Base-by-base conservation (phyloP, 2,329 filamentous ascomycete genomes). In the Xylariaceae sp. region DNA sequence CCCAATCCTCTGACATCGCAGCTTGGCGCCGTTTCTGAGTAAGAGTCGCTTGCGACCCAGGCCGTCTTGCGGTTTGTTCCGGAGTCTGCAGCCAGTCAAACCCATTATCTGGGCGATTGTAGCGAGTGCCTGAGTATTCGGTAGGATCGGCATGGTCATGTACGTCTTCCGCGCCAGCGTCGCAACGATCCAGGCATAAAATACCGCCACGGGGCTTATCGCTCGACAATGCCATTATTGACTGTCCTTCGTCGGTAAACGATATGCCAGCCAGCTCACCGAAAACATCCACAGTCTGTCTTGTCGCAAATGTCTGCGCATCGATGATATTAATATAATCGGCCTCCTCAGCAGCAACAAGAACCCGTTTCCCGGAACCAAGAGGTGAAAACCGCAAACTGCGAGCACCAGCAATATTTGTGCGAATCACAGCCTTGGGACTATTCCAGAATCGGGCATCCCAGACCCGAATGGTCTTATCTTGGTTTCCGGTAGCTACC, bases 401-500 rank as follows among this genome's bases (percentile, higher is more conserved):
- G 17, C 87, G 76, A 0, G 81, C 81, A 16, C 83, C 80, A 2
- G 84, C 79, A 72, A 88, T 80, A 54, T 84, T 76, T 18, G 78
- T 78, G 32, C 74, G 68, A 18, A 90, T 67, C 9, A 74, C 75
- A 15, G 69, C 68, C 8, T 84, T 52, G 0, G 78, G 70, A 41
- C 73, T 66, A 34, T 65, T 72, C 82, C 84, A 87, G 40, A 76
- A 79, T 8, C 87, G 76, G 7, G 85, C 83, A 59, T 91, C 87
- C 81, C 84, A 90, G 37, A 91, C 79, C 49, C 81, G 79, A 50
- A 90, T 73, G 19, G 73, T 75, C 58, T 76, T 83, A 61, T 91
- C 87, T 61, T 91, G 86, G 47, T 83, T 84, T 17, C 82, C 86
- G 0, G 87, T 90, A 11, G 87, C 87, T 16, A 90, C 74, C 11